Base-by-base conservation (phyloP, 1,284 basidiomycete genomes). In the Pseudozyma pruni region DNA sequence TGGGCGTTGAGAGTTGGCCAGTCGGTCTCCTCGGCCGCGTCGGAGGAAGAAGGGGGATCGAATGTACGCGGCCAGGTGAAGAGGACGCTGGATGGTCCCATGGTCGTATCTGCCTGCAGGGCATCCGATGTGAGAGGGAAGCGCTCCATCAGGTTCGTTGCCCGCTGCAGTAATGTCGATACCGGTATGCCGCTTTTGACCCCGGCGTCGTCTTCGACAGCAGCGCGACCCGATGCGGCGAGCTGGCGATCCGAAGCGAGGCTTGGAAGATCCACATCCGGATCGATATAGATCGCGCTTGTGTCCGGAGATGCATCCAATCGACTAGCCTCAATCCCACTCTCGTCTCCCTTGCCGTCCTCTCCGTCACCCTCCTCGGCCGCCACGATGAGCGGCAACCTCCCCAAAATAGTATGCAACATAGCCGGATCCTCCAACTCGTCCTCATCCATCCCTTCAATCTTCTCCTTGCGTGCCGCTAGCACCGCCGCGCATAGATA, bases 401-500 rank as follows among this genome's bases (percentile, higher is more conserved):
- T 54, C 2, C 60, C 42, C 8, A 79, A 51, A 2, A 52, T 33
- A 11, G 59, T 52, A 50, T 80, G 78, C 40, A 78, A 27, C 58
- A 70, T 58, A 2, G 75, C 53, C 34, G 72, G 44, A 51, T 80
- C 78, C 20, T 66, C 44, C 25, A 39, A 19, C 17, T 68, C 63
- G 8, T 61, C 56, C 14, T 35, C 38, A 3, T 61, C 67, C 49
- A 63, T 53, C 16, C 14, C 49, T 8, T 60, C 34, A 9, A 66
- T 20, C 35, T 67, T 54, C 1, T 45, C 38, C 27, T 53, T 56
- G 34, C 62, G 64, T 17, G 23, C 48, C 14, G 50, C 20, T 19
- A 69, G 23, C 85, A 91, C 74, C 23, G 90, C 90, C 31, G 90
- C 88, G 7, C 88, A 89, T 2, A 96, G 86, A 83, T 95, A 96